These are phyloP conservation scores for Amanita thiersii DNA, from an alignment of 768 basidiomycete species.

Conservation along the genomic window DNA sequence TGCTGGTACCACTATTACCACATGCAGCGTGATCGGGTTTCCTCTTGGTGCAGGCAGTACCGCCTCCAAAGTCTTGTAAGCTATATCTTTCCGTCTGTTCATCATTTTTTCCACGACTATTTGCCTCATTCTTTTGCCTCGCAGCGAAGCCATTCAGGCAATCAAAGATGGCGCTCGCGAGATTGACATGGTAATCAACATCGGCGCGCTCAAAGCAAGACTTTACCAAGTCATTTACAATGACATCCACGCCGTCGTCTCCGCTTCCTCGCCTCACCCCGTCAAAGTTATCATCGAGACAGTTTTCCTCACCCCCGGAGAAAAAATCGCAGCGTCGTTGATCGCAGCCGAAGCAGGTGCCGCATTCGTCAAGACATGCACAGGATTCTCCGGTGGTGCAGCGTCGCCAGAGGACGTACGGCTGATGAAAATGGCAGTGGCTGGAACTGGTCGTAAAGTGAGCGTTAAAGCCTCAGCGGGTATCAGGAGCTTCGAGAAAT, in stretches of 20 bases:
- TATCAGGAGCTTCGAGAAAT: constrained; percentile 37
- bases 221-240: constrained; percentile 27
- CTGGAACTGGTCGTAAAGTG: constrained; percentile 25
- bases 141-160: constrained; percentile 38
- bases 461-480: constrained; percentile 47
- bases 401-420: constrained; percentile 36
- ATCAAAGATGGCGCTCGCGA: constrained; percentile 39
- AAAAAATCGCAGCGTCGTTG: constrained; percentile 38
- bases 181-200: constrained; percentile 44
- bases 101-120: background rate
- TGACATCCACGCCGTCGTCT: constrained; percentile 32
- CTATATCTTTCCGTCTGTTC: constrained; percentile 6
- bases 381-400: constrained; percentile 40
- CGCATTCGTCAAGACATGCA: constrained; percentile 46
- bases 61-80: constrained; percentile 36
- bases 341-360: constrained; percentile 44
- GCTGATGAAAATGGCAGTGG: constrained; percentile 33
- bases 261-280: constrained; percentile 20
- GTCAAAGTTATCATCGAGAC: constrained; percentile 51
- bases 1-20: constrained; percentile 25
- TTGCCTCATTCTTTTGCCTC: background rate
- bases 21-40: constrained; percentile 44
- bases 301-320: constrained; percentile 31
- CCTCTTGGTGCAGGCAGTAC: constrained; percentile 40
- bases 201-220: constrained; percentile 34